These are phyloP conservation scores for Fagopyrum tataricum DNA, from an alignment of 148 eudicot species.

Conservation along the genomic window DNA sequence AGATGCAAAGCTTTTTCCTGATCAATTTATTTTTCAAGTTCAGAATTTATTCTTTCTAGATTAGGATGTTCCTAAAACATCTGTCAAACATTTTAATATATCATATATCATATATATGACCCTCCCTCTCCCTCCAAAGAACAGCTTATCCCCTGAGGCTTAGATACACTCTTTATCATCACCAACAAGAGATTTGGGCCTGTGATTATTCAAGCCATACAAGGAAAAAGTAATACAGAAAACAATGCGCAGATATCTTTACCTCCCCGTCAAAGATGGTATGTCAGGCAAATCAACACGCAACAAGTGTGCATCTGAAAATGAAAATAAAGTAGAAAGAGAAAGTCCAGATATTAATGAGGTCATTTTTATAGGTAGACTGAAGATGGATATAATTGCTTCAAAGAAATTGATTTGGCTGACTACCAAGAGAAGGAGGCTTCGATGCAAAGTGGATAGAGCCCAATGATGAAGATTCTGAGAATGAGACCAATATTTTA, in stretches of 20 bases:
- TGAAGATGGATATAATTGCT: neutral
- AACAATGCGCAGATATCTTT: neutral
- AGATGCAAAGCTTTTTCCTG: neutral
- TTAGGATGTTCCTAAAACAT: neutral
- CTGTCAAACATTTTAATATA: neutral
- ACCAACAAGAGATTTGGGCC: neutral
- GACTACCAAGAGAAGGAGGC: conserved; percentile 91
- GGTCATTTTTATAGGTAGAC: neutral
- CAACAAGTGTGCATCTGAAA: conserved; percentile 85
- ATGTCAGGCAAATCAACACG: conserved; percentile 89
- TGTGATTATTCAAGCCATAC: neutral
- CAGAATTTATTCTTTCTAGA: neutral
- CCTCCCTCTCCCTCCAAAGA: neutral
- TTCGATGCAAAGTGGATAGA: conserved; percentile 92
- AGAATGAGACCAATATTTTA: conserved; percentile 80
- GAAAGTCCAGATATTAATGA: neutral
- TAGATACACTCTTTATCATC: neutral
- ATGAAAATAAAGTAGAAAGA: conserved; percentile 12
- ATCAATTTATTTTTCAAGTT: neutral
- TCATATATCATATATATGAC: neutral
- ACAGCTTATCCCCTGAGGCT: neutral
- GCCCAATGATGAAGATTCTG: conserved; percentile 72
- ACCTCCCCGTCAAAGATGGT: conserved; percentile 69
- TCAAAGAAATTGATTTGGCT: neutral
- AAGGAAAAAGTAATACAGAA: neutral